Evolutionary conservation across 73 alveolate genomes (phyloP).

Genomic region (Paramecium primaurelia): DNA sequence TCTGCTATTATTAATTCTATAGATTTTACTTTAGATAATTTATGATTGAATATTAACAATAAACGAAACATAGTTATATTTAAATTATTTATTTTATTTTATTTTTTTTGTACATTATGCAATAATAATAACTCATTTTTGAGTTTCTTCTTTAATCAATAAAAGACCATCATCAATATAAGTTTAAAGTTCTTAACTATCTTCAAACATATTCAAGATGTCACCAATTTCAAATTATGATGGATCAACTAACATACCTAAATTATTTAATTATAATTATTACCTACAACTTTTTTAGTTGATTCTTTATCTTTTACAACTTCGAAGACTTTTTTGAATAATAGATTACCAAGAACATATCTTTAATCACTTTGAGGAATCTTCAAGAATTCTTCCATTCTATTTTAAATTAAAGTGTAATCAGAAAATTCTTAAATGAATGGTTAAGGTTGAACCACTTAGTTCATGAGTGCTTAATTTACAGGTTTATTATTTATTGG

Average conservation of each 20-base stretch:
- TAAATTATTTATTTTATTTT: not conserved
- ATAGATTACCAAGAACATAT: constrained; percentile 11
- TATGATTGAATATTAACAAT: not conserved
- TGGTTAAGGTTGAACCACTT: not conserved
- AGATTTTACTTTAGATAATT: not conserved
- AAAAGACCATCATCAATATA: not conserved
- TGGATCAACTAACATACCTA: constrained; percentile 41
- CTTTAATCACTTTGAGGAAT: not conserved
- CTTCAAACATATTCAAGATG: constrained; percentile 25
- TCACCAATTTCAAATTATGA: constrained; percentile 14
- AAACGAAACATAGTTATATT: not conserved
- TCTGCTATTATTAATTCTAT: not conserved
- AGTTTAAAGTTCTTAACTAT: not conserved
- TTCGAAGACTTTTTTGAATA: not conserved
- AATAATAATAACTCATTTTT: not conserved
- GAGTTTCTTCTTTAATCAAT: not conserved
- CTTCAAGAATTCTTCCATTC: constrained; percentile 3
- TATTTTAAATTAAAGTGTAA: not conserved
- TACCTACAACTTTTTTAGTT: constrained; percentile 9
- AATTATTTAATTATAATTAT: not conserved
- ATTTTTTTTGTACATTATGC: not conserved
- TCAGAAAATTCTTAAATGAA: not conserved
- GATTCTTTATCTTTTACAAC: not conserved
- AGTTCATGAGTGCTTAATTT: not conserved
- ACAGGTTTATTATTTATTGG: not conserved